Evolutionary conservation across 495 filamentous ascomycete genomes (phyloP).

Genomic region (Staphylotrichum tortipilum): DNA sequence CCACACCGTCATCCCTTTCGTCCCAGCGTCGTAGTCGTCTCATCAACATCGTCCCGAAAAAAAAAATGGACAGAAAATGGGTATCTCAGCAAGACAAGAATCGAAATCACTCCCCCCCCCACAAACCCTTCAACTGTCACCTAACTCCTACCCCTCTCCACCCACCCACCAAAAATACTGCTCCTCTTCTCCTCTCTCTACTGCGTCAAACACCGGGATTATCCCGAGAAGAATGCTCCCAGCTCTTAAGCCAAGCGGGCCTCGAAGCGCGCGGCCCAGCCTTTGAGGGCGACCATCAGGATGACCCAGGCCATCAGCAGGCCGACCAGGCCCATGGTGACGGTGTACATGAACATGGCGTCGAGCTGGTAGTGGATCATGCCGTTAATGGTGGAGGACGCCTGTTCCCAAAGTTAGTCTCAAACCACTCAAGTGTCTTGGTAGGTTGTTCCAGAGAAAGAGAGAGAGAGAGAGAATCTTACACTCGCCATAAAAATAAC

Average conservation of each 20-base stretch:
- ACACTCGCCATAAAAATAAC: constrained; percentile 90
- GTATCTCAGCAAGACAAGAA: constrained; percentile 20
- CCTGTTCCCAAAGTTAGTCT: constrained; percentile 40
- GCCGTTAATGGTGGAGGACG: constrained; percentile 62
- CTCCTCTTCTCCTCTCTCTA: too few species aligned
- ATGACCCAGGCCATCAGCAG: constrained; percentile 83
- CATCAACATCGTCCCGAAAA: constrained; percentile 1
- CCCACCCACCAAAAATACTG: too few species aligned
- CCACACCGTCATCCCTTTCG: neutral
- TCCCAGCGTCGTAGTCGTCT: neutral
- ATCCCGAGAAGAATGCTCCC: too few species aligned
- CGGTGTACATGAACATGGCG: constrained; percentile 91
- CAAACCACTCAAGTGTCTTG: too few species aligned
- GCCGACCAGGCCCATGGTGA: constrained; percentile 73
- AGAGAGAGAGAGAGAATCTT: constrained; percentile 28
- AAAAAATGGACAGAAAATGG: constrained; percentile 9
- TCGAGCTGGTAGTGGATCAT: constrained; percentile 65
- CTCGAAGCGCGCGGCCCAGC: constrained; percentile 70
- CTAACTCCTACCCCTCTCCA: too few species aligned
- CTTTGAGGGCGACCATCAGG: constrained; percentile 74
- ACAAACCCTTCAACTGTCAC: too few species aligned
- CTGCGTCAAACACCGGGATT: too few species aligned
- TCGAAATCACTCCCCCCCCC: too few species aligned
- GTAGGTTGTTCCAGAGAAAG: neutral
- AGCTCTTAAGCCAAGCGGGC: neutral